Base-by-base conservation (phyloP, 2,329 filamentous ascomycete genomes). In the Macrophomina phaseolina region DNA sequence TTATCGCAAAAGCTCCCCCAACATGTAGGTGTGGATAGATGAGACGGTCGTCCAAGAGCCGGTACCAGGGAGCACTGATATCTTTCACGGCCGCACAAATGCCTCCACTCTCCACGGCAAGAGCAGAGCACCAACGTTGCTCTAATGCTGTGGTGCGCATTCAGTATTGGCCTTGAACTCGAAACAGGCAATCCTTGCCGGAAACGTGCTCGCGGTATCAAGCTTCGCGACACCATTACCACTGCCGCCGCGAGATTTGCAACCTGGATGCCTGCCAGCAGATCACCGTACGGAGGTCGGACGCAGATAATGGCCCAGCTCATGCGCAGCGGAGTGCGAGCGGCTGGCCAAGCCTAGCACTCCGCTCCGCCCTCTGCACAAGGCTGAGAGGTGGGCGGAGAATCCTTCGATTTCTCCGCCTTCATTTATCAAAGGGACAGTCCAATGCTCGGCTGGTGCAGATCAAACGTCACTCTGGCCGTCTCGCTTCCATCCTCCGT, bases 391-490 rank as follows among this genome's bases (percentile, higher is more conserved):
- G 58, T 49, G 32, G 45, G 58, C 58, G 58, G 58, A 49, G 58
- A 36, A 38, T 40, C 58, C 46, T 62, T 48, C 11, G 32, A 49
- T 6, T 49, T 38, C 40, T 51, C 58, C 58, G 58, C 58, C 58
- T 62, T 62, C 58, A 62, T 62, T 62, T 62, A 36, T 45, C 5
- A 28, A 62, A 49, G 58, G 58, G 28, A 62, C 58, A 48, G 11
- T 18, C 58, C 49, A 62, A 62, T n/a, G 58, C 58, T 62, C 58
- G 58, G 16, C 58, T 36, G 42, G 30, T 16, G 58, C 4, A n/a
- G 58, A 62, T 62, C 58, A 62, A 62, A 62, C 58, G 45, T 38
- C 32, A 49, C 42, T 49, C n/a, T 60, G 55, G 55, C 28, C 38
- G 38, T 32, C 46, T 62, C 58, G 58, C 42, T 23, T 49, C 28